A percentile compares a stretch with the other conserved stretches of the same genome.
phyloP scores from a whole-genome alignment of 108 stramenopile genomes.

The Phaeodactylum tricornutum region DNA sequence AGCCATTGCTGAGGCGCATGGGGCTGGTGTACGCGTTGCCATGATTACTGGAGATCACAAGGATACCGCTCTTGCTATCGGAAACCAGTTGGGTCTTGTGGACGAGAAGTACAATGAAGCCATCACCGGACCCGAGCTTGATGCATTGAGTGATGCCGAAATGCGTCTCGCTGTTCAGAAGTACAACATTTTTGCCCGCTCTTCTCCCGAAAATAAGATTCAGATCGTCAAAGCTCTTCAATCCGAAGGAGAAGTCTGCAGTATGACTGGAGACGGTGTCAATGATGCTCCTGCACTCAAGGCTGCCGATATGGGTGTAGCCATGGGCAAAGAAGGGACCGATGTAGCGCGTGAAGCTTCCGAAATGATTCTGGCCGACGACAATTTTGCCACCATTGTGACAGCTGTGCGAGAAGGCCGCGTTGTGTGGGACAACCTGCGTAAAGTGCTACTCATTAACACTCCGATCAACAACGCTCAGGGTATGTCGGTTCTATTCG shows the following conservation, averaged over 20 bases:
- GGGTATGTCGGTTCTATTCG: constrained; percentile 71
- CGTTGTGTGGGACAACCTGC: constrained; percentile 83
- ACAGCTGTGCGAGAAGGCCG: constrained; percentile 63
- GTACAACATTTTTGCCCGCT: constrained; percentile 87
- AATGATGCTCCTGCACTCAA: constrained; percentile 98
- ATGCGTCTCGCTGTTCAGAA: constrained; percentile 45
- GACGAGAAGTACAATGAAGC: constrained; percentile 46
- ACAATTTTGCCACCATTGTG: constrained; percentile 97
- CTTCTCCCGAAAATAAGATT: constrained; percentile 78
- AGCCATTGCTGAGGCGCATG: constrained; percentile 75
- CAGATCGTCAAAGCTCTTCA: constrained; percentile 91
- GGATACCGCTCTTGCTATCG: constrained; percentile 78
- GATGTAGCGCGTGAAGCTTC: constrained; percentile 95
- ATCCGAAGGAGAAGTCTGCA: constrained; percentile 79
- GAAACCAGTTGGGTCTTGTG: constrained; percentile 76
- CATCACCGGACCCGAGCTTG: constrained; percentile 76
- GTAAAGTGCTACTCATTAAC: constrained; percentile 75
- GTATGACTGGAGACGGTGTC: constrained; percentile 99
- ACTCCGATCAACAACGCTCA: constrained; percentile 85
- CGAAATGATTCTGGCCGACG: constrained; percentile 95
- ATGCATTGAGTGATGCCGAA: constrained; percentile 64
- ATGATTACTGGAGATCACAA: constrained; percentile 99
- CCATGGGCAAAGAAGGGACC: constrained; percentile 98
- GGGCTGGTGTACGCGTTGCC: constrained; percentile 84
- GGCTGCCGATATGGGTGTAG: constrained; percentile 97